Base-by-base conservation (phyloP, 768 basidiomycete genomes). In the Guyanaporus albipodus region DNA sequence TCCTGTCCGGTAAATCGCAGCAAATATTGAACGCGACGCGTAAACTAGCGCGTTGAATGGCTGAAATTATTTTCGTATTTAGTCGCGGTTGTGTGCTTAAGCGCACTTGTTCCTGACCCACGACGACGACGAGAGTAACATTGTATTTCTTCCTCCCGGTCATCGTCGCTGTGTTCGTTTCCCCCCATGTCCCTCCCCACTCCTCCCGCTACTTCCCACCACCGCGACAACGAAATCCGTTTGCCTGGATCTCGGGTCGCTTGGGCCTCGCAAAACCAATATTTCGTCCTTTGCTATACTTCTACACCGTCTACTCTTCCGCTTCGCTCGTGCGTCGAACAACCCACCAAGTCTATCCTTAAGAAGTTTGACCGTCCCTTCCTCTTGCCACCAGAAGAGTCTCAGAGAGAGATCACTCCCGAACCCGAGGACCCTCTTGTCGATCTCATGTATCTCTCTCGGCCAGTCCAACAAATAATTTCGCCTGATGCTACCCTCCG, bases 351-450 rank as follows among this genome's bases (percentile, higher is more conserved):
- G 52, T 86, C 88, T 7, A 90, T 90, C 47, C 74, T 91, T 28
- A 91, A 90, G 67, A 79, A 74, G 55, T 53, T 54, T 54, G 40
- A 47, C 34, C 58, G 70, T 21, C 50, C 57, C 8, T 48, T 63
- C 18, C 66, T 75, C 18, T 62, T 73, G 1, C 58, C 62, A 4
- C 49, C 72, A 4, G 70, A 78, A n/a, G 70, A 74, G 39, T 67
- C 65, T 21, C 63, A 68, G 42, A 77, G 87, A 46, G 81, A 87
- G 46, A 65, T 72, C 12, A 91, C 89, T 0, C 90, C 89, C n/a
- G 88, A 88, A 56, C 89, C 90, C 3, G 66, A 68, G 2, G 79
- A 82, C 56, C 85, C 87, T 10, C 72, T 88, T 15, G 72, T 71
- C 7, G 73, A 88, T 56, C 66, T 81, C 11, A 63, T 66, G 17